These are phyloP conservation scores for Boletus fagicola DNA, from an alignment of 768 basidiomycete genomes.

Conservation along the genomic window DNA sequence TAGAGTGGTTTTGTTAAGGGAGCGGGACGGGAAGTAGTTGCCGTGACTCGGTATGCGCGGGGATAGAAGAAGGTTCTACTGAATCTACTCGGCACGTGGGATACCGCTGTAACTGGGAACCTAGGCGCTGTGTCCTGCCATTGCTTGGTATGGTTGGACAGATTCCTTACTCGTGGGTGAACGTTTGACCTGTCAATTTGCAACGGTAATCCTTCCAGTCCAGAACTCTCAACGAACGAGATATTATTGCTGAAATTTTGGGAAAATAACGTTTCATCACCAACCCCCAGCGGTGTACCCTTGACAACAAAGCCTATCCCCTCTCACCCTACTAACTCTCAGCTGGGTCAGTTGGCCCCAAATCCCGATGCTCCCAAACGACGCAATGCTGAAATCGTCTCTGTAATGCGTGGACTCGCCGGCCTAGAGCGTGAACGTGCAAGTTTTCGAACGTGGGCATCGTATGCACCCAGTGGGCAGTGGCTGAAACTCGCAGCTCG, in stretches of 20 bases:
- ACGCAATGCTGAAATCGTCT: not conserved
- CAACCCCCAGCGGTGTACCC: not conserved
- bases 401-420: not conserved
- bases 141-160: not conserved
- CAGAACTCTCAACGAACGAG: not conserved
- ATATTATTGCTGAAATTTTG: no score
- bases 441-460: not conserved
- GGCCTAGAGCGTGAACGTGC: not conserved
- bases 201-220: not conserved
- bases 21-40: constrained; percentile 15
- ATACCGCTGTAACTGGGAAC: not conserved
- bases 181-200: not conserved
- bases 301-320: not conserved
- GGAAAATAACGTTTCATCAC: not conserved
- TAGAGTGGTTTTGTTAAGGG: constrained; percentile 36
- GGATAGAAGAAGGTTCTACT: not conserved
- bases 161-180: not conserved
- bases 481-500: constrained; percentile 4
- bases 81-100: constrained; percentile 1
- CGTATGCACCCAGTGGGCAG: not conserved
- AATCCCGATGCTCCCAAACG: not conserved
- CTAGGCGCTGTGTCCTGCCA: not conserved
- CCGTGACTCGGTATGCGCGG: not conserved
- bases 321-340: not conserved
- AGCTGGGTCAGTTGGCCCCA: not conserved